These are phyloP conservation scores for Fistulinella prunicolor DNA, from an alignment of 768 basidiomycete species.

Conservation along the genomic window DNA sequence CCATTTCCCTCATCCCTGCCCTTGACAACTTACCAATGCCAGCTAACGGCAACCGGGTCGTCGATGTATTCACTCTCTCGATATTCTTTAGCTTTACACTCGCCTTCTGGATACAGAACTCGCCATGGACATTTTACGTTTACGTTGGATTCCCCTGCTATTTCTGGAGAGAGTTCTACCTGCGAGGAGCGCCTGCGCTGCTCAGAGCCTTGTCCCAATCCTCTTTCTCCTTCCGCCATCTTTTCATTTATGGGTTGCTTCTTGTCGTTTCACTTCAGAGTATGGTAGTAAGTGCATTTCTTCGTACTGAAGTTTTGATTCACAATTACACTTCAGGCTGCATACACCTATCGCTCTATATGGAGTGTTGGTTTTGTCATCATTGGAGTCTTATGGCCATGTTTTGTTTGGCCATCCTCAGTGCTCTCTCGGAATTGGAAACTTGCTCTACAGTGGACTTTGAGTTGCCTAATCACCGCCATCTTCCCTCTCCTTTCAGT, in stretches of 20 bases:
- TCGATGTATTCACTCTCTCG: constrained; percentile 28
- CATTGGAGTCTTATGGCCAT: constrained; percentile 67
- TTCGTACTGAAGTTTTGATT: not conserved
- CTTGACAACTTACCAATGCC: constrained; percentile 17
- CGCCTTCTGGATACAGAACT: constrained; percentile 56
- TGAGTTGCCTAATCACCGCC: constrained; percentile 50
- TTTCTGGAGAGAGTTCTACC: constrained; percentile 65
- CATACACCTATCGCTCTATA: constrained; percentile 66
- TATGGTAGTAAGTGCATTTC: constrained; percentile 64
- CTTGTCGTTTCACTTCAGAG: constrained; percentile 49
- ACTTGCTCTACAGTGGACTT: constrained; percentile 42
- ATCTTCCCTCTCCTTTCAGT: constrained; percentile 73
- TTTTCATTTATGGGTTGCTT: constrained; percentile 29
- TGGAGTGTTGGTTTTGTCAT: constrained; percentile 67
- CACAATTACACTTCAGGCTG: constrained; percentile 41
- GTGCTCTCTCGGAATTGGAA: constrained; percentile 26
- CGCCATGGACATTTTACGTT: constrained; percentile 70
- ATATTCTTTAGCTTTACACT: constrained; percentile 39
- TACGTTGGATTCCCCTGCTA: constrained; percentile 74
- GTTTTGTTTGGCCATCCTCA: constrained; percentile 44
- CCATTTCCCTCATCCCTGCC: constrained; percentile 53
- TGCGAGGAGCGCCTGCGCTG: constrained; percentile 21
- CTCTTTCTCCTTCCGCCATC: constrained; percentile 20
- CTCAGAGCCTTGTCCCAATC: constrained; percentile 14
- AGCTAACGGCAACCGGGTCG: not conserved